These are phyloP conservation scores for Suillus brevipes DNA, from an alignment of 768 basidiomycete genomes.

Conservation along the genomic window DNA sequence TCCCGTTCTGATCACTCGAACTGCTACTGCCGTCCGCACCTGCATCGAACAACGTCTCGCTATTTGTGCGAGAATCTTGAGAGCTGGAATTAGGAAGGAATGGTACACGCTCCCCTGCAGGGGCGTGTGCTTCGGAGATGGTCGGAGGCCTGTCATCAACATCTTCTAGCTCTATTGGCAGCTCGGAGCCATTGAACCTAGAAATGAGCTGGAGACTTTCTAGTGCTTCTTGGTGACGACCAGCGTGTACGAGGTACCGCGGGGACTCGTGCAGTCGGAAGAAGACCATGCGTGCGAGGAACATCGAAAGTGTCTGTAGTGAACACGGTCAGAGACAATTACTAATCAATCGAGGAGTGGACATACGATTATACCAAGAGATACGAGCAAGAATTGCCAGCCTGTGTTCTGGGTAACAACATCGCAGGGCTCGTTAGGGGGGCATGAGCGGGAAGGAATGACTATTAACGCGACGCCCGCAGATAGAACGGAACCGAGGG, in stretches of 20 bases:
- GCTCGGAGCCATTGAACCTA: constrained; percentile 76
- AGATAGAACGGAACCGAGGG: constrained; percentile 84
- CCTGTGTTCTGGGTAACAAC: constrained; percentile 72
- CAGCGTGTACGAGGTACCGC: constrained; percentile 87
- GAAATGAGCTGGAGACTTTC: constrained; percentile 83
- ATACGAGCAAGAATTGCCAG: constrained; percentile 83
- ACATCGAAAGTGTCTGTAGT: constrained; percentile 81
- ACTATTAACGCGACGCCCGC: constrained; percentile 78
- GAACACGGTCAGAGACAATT: constrained; percentile 5
- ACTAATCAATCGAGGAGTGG: constrained; percentile 5
- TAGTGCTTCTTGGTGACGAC: constrained; percentile 81
- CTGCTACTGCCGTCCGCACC: constrained; percentile 29
- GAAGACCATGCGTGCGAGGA: constrained; percentile 81
- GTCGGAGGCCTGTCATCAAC: constrained; percentile 49
- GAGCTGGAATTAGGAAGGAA: constrained; percentile 20
- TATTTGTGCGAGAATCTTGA: constrained; percentile 14
- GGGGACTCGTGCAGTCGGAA: constrained; percentile 95
- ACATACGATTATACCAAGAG: constrained; percentile 82
- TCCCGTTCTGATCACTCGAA: constrained; percentile 20
- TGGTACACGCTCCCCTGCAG: constrained; percentile 28
- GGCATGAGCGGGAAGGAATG: constrained; percentile 76
- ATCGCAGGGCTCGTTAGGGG: constrained; percentile 55
- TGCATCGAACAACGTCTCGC: constrained; percentile 14
- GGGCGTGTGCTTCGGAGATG: constrained; percentile 17
- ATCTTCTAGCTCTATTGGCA: constrained; percentile 69